A percentile compares a stretch with the other conserved stretches of the same genome.
Conservation (phyloP, 352 stramenopile species). For the Globisporangium apiculatum region DNA sequence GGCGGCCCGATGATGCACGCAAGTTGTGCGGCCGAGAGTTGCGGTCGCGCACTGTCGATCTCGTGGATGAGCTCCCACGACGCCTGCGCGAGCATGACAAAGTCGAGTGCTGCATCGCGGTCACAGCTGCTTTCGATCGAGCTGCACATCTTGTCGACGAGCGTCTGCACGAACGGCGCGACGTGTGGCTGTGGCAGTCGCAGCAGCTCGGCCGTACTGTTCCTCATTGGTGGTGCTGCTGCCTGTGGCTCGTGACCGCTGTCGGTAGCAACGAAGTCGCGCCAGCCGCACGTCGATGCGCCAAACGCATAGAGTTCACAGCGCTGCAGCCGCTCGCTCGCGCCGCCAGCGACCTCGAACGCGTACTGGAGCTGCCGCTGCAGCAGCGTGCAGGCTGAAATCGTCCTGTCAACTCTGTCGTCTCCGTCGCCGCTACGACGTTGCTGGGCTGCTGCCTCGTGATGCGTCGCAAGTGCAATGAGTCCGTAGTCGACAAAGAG, state of each 20-base stretch:
- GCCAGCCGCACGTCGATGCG: neutral
- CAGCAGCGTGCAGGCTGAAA: constrained; percentile 22
- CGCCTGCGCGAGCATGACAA: constrained; percentile 40
- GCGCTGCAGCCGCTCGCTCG: constrained; percentile 21
- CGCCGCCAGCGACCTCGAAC: constrained; percentile 23
- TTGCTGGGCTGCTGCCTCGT: too few species aligned
- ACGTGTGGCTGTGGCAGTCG: neutral
- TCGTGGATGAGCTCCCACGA: constrained; percentile 53
- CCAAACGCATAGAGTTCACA: constrained; percentile 24
- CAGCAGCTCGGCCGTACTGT: neutral
- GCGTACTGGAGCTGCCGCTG: constrained; percentile 26
- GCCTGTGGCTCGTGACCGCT: too few species aligned
- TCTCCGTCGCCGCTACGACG: neutral
- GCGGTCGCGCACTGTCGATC: constrained; percentile 17
- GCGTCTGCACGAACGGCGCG: constrained; percentile 11
- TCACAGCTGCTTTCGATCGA: constrained; percentile 23
- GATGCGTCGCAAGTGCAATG: neutral
- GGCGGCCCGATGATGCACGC: constrained; percentile 28
- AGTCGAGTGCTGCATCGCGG: constrained; percentile 23
- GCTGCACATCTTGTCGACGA: constrained; percentile 32
- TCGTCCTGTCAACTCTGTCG: neutral
- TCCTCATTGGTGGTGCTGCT: neutral
- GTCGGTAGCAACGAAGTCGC: neutral
- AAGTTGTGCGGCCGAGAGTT: neutral
- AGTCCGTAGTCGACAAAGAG: constrained; percentile 4